These are phyloP conservation scores for Apiotrichum akiyoshidainum DNA, from an alignment of 1,284 basidiomycete genomes.

Conservation along the genomic window DNA sequence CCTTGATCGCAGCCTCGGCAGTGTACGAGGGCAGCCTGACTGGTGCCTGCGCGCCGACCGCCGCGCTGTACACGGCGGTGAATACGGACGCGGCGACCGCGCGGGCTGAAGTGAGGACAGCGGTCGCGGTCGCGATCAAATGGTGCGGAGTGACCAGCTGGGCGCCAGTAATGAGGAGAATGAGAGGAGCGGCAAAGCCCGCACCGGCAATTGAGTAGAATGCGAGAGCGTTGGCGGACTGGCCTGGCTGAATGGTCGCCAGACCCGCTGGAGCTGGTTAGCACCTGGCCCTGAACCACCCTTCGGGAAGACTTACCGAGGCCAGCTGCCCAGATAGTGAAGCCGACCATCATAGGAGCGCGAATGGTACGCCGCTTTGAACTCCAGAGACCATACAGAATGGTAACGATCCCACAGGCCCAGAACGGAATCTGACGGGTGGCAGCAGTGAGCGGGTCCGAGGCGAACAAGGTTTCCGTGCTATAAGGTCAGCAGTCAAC, in stretches of 20 bases:
- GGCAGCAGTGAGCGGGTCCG: conserved; percentile 8
- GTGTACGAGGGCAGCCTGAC: conserved; percentile 16
- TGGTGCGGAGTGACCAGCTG: conserved; percentile 26
- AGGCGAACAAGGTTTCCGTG: conserved; percentile 15
- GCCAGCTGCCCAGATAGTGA: conserved; percentile 16
- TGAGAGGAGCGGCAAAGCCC: conserved; percentile 23
- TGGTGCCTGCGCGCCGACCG: conserved; percentile 6
- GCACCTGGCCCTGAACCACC: too few species aligned
- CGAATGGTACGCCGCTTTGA: conserved; percentile 16
- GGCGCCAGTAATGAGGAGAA: conserved; percentile 22
- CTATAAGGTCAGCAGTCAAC: not conserved
- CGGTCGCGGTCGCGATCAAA: conserved; percentile 25
- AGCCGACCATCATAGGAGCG: conserved; percentile 16
- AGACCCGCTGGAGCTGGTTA: conserved; percentile 3
- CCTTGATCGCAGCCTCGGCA: conserved; percentile 14
- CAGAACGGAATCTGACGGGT: conserved; percentile 12
- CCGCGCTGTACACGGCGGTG: conserved; percentile 23
- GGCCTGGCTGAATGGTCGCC: conserved; percentile 13
- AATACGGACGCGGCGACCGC: conserved; percentile 18
- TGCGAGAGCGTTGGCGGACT: conserved; percentile 2
- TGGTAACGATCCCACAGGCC: conserved; percentile 5
- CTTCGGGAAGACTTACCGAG: not conserved
- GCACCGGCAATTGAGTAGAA: conserved; percentile 20
- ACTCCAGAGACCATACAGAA: conserved; percentile 17
- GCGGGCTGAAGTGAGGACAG: conserved; percentile 19